These are phyloP conservation scores for Podaxis sp. DNA, from an alignment of 768 basidiomycete species.

Conservation along the genomic window DNA sequence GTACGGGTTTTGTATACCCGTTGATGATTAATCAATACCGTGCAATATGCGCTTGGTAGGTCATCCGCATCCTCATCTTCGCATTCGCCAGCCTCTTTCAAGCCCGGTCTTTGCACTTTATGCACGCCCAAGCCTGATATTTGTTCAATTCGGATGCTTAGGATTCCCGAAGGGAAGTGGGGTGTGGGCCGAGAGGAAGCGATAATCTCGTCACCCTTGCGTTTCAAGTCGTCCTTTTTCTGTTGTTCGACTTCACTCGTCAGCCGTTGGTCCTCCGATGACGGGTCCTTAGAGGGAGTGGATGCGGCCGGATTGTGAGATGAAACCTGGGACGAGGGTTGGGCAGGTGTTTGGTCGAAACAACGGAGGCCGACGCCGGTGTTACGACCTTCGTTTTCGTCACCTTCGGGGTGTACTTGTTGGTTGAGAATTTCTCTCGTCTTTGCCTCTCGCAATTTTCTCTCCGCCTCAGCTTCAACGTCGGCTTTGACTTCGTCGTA, in stretches of 20 bases:
- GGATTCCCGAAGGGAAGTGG: slow-evolving; percentile 64
- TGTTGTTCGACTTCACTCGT: slow-evolving; percentile 35
- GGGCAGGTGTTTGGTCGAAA: background rate
- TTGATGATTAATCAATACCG: slow-evolving; percentile 42
- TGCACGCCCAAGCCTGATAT: slow-evolving; percentile 63
- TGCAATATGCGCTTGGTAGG: slow-evolving; percentile 66
- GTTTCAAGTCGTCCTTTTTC: slow-evolving; percentile 36
- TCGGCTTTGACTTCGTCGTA: slow-evolving; percentile 35
- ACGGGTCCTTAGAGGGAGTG: background rate
- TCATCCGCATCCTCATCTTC: slow-evolving; percentile 60
- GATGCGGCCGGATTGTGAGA: background rate
- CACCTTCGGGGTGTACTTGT: background rate
- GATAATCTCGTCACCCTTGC: slow-evolving; percentile 39
- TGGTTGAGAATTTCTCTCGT: background rate
- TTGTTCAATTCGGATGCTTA: slow-evolving; percentile 66
- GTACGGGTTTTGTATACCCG: slow-evolving; percentile 45
- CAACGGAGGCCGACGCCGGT: background rate
- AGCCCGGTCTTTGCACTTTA: slow-evolving; percentile 52
- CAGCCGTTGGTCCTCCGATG: slow-evolving; percentile 41
- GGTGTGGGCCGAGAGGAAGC: slow-evolving; percentile 52
- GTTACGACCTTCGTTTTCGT: background rate
- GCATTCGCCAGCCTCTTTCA: slow-evolving; percentile 51
- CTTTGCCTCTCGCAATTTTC: slow-evolving; percentile 16
- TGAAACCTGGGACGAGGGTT: background rate
- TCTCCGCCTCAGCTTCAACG: slow-evolving; percentile 35